Conservation (phyloP, 768 basidiomycete genomes). For the Suillus alpinus region DNA sequence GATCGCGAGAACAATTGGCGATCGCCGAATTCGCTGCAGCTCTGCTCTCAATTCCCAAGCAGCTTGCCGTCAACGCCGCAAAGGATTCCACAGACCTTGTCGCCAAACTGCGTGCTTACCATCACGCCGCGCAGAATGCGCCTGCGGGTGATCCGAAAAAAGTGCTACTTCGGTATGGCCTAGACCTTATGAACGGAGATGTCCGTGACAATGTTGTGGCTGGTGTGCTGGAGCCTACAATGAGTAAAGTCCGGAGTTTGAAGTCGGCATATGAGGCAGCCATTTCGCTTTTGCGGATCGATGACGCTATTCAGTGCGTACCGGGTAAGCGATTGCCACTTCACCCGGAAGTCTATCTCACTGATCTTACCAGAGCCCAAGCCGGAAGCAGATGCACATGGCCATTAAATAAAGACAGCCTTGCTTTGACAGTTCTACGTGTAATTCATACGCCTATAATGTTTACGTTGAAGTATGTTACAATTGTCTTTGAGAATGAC, state of each 20-base stretch:
- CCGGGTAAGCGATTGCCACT: constrained; percentile 55
- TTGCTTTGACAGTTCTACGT: constrained; percentile 7
- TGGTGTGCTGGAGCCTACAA: constrained; percentile 92
- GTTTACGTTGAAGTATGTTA: neutral
- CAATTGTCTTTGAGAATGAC: constrained; percentile 2
- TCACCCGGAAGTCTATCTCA: constrained; percentile 11
- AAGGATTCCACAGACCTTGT: constrained; percentile 98
- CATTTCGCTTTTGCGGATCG: constrained; percentile 90
- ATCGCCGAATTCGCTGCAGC: constrained; percentile 98
- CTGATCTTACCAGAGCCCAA: constrained; percentile 55
- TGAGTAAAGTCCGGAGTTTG: constrained; percentile 95
- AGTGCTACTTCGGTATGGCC: constrained; percentile 83
- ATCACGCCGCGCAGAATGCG: constrained; percentile 94
- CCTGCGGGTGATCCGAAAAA: constrained; percentile 90
- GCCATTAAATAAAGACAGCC: constrained; percentile 46
- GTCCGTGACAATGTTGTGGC: constrained; percentile 93
- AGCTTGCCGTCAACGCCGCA: constrained; percentile 94
- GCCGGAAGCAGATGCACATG: constrained; percentile 70
- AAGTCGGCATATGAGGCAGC: constrained; percentile 98
- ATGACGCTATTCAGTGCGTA: constrained; percentile 91
- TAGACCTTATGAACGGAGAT: constrained; percentile 92
- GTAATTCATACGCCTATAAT: constrained; percentile 14
- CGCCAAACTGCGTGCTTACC: constrained; percentile 94
- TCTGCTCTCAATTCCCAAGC: constrained; percentile 93
- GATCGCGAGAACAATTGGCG: constrained; percentile 95